A percentile compares a stretch with the other conserved stretches of the same genome.
phyloP scores from a whole-genome alignment of 768 basidiomycete genomes.

The Boletus vinaceobasis region DNA sequence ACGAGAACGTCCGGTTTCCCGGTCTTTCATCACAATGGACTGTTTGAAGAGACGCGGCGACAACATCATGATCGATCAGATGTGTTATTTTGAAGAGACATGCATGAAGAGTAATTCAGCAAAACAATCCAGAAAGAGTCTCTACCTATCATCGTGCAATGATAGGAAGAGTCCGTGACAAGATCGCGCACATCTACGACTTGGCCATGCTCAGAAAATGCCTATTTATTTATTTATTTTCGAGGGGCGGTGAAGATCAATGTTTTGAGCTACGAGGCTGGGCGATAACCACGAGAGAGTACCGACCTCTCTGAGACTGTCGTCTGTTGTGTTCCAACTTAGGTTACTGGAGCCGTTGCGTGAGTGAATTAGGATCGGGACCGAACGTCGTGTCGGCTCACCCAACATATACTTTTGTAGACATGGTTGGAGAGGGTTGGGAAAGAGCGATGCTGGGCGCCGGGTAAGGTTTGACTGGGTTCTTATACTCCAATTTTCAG shows the following conservation, averaged over 20 bases:
- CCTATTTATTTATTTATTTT: conserved; percentile 25
- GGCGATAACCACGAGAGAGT: neutral
- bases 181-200: conserved; percentile 49
- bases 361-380: neutral
- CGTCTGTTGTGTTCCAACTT: conserved; percentile 34
- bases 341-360: conserved; percentile 23
- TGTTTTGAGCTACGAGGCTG: conserved; percentile 2
- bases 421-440: conserved; percentile 22
- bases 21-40: conserved; percentile 43
- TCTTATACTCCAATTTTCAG: conserved; percentile 34
- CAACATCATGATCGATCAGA: conserved; percentile 4
- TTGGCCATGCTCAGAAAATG: conserved; percentile 42
- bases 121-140: conserved; percentile 21
- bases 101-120: conserved; percentile 26
- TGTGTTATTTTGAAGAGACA: conserved; percentile 16
- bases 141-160: conserved; percentile 31
- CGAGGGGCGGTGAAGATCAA: conserved; percentile 1
- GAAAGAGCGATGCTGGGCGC: conserved; percentile 11
- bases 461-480: conserved; percentile 17
- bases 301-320: conserved; percentile 24
- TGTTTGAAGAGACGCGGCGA: conserved; percentile 11
- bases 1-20: conserved; percentile 55
- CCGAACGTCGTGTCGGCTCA: conserved; percentile 12
- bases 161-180: conserved; percentile 29
- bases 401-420: conserved; percentile 33